These are phyloP conservation scores for Fusarium sp. DNA, from an alignment of 2,329 filamentous ascomycete genomes.

Conservation along the genomic window DNA sequence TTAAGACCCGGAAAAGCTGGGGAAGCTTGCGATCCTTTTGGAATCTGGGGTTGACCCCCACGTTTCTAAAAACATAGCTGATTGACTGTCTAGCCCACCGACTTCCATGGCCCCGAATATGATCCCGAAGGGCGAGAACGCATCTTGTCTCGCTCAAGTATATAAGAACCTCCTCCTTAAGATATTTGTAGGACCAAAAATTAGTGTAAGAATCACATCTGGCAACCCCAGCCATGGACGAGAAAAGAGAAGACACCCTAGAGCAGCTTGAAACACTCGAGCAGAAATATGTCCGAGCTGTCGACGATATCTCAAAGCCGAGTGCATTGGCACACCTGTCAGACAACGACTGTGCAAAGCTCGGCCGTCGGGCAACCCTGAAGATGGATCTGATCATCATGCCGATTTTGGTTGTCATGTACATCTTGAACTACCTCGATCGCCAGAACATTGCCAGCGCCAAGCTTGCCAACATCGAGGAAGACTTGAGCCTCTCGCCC, in stretches of 20 bases:
- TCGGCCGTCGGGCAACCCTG: conserved; percentile 24
- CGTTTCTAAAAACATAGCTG: no score
- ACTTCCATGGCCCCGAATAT: no score
- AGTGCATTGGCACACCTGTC: conserved; percentile 8
- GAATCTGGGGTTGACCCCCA: no score
- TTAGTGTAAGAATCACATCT: no score
- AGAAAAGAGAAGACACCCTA: background rate
- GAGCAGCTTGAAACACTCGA: conserved; percentile 2
- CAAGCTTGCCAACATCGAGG: conserved; percentile 11
- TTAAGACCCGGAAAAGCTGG: no score
- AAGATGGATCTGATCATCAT: conserved; percentile 53
- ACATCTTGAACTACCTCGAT: conserved; percentile 10
- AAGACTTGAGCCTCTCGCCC: conserved; percentile 1
- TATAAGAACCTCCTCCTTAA: no score
- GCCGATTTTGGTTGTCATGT: conserved; percentile 1
- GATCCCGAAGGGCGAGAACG: no score
- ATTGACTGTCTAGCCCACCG: no score
- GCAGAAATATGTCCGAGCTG: background rate
- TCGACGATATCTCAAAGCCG: conserved; percentile 2
- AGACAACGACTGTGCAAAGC: conserved; percentile 12
- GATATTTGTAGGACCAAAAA: no score
- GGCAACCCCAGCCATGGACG: background rate
- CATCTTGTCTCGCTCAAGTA: no score
- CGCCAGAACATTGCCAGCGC: conserved; percentile 9
- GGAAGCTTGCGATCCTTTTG: no score